Evolutionary conservation across 768 basidiomycete species (phyloP), one percentile per base, ranked within the genome.

Genomic region (Coprinopsis marcescibilis): DNA sequence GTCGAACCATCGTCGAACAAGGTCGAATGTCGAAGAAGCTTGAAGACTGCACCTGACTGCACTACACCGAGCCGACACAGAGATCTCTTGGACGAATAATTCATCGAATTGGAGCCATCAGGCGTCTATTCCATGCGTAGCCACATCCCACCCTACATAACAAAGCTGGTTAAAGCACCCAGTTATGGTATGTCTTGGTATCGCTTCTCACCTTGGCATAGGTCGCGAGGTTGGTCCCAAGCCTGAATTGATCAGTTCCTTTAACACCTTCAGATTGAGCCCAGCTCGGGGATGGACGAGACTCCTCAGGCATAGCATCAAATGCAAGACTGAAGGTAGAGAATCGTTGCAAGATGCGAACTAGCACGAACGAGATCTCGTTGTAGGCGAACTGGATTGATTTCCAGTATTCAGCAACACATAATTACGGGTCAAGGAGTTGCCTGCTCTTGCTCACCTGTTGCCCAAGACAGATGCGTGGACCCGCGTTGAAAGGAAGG

Each of bases 301-400:
- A 60, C 17, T 52, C 56, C 8, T 62, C 55, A 36, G 63, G 57
- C 19, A 72, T 69, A 0, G 61, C 64, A 14, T 66, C 63, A n/a
- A 56, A 56, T 10, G 64, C 70, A 15, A 75, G 56, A 3, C 54
- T 54, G 34, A 77, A 50, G 0, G 60, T 56, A 4, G 61, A 64
- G 56, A 75, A 74, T 7, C 45, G 49, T 55, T 78, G 77, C 4
- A 79, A 55, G 5, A 79, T 55, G 15, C 71, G 66, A 41, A 74
- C 65, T 15, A 78, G 58, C 48, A 75, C 64, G 53, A 74, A 74
- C 1, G 74, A 76, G 11, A 67, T 59, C 52, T 76, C 70, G 52
- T 76, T 73, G 55, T 78, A 78, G 15, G 77, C 76, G 50, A 76
- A 75, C 71, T 77, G 24, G 4, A 1, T 15, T 4, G 8, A 20